Evolutionary conservation across 2,329 filamentous ascomycete genomes (phyloP).

Genomic region (Aureobasidium sp.): DNA sequence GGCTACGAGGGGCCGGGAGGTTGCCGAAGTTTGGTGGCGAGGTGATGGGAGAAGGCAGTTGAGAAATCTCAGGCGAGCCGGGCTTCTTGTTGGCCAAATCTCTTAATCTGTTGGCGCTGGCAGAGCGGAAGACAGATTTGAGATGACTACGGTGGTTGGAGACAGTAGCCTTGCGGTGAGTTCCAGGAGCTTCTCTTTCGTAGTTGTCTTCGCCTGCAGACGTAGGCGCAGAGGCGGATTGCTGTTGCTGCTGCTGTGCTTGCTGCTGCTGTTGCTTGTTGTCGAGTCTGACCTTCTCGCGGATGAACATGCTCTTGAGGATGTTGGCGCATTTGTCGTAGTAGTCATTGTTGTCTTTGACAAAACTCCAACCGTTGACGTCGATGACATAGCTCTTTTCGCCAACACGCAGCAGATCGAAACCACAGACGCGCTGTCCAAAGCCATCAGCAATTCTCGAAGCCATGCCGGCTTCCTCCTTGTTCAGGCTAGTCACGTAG

Average conservation of each 20-base stretch:
- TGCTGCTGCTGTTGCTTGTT: slow-evolving; percentile 21
- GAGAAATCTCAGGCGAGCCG: slow-evolving; percentile 41
- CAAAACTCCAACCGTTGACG: slow-evolving; percentile 99
- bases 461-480: slow-evolving; percentile 78
- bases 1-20: slow-evolving; percentile 17
- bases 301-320: slow-evolving; percentile 78
- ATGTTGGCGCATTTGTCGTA: slow-evolving; percentile 88
- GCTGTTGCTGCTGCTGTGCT: slow-evolving; percentile 5
- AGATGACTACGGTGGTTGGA: slow-evolving; percentile 39
- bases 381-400: slow-evolving; percentile 96
- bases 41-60: slow-evolving; percentile 35
- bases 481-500: slow-evolving; percentile 79
- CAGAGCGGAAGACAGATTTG: slow-evolving; percentile 57
- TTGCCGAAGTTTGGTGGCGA: slow-evolving; percentile 38
- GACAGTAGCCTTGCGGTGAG: slow-evolving; percentile 29
- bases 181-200: slow-evolving; percentile 18
- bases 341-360: slow-evolving; percentile 98
- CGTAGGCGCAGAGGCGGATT: slow-evolving; percentile 13
- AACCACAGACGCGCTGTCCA: slow-evolving; percentile 91
- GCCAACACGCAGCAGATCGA: slow-evolving; percentile 81
- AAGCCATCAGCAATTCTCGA: slow-evolving; percentile 86
- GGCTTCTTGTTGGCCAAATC: slow-evolving; percentile 31
- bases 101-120: slow-evolving; percentile 55
- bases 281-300: slow-evolving; percentile 61
- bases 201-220: slow-evolving; percentile 21